Conservation (phyloP, 306 rosid genomes). For the Biancaea sappan region DNA sequence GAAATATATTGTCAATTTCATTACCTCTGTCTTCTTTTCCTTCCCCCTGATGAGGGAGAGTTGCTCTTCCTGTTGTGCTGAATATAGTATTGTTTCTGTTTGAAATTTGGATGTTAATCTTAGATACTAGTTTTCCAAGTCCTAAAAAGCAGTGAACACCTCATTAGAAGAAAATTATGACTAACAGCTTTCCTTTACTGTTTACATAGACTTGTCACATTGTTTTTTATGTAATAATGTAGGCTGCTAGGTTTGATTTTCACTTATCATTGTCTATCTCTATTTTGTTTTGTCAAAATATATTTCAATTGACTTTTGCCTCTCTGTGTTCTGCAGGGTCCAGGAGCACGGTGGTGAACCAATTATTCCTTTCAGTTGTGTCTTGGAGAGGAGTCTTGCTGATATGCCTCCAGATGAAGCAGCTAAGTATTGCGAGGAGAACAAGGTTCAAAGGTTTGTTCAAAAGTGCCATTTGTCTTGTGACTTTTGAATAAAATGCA, state of each 20-base stretch:
- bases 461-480: slow-evolving; percentile 42
- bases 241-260: neutral
- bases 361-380: slow-evolving; percentile 92
- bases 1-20: neutral
- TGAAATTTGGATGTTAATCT: slow-evolving; percentile 14
- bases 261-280: slow-evolving; percentile 10
- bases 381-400: slow-evolving; percentile 80
- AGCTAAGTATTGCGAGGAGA: slow-evolving; percentile 85
- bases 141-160: neutral
- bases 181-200: neutral
- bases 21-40: neutral
- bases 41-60: neutral
- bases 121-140: slow-evolving; percentile 14
- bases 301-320: slow-evolving; percentile 14
- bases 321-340: slow-evolving; percentile 67
- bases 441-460: slow-evolving; percentile 79
- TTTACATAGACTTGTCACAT: neutral
- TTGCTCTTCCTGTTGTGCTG: slow-evolving; percentile 1
- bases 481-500: neutral
- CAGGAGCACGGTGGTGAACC: slow-evolving; percentile 95
- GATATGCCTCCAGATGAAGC: slow-evolving; percentile 84
- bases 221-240: slow-evolving; percentile 2
- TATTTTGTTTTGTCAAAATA: neutral
- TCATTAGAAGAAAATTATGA: neutral
- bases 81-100: slow-evolving; percentile 13